Evolutionary conservation across 148 eudicot genomes (phyloP), one percentile per base, ranked within the genome.

Genomic region (Bassia scoparia): DNA sequence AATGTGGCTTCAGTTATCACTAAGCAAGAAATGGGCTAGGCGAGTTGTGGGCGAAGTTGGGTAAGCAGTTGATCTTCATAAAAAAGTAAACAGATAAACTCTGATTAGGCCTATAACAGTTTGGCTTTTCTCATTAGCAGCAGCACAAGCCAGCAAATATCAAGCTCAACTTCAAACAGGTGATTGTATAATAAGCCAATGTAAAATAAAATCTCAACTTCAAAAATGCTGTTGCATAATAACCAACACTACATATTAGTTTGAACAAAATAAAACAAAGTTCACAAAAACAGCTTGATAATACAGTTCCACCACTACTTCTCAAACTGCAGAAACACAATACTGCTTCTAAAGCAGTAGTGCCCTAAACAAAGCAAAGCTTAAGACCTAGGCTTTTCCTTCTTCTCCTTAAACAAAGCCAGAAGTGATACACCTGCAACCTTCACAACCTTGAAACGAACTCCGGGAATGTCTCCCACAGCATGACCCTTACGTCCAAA

Each of bases 391-490:
- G 98, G 98, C 83, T 93, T 93, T 80, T 93, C 98, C 80, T 93
- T 92, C 77, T 92, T 93, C 88, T 93, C 96, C 76, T 90, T 93
- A 83, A 90, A 93, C 70, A 90, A 84, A 43, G 97, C 97, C 30
- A 90, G 79, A 13, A 93, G 95, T 43, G 97, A 93, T 13, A 93
- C 98, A 65, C 98, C 98, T 53, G 98, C 89, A 20, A 93, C 98
- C 88, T 93, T 93, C 55, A 93, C 98, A 14, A 93, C 98, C 96
- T 93, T 93, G 81, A 93, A 93, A 71, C 98, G 88, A 61, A 93
- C 98, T 37, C 98, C 98, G 35, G 98, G 98, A 90, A 90, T 93
- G 87, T 93, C 97, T 88, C 98, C 98, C 26, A 93, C 96, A 1
- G 98, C 98, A 71, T 93, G 98, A 11, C 96, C 98, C 74, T 88